Evolutionary conservation across 2,329 filamentous ascomycete species (phyloP).

Genomic region (Aspergillus brunneoviolaceus): DNA sequence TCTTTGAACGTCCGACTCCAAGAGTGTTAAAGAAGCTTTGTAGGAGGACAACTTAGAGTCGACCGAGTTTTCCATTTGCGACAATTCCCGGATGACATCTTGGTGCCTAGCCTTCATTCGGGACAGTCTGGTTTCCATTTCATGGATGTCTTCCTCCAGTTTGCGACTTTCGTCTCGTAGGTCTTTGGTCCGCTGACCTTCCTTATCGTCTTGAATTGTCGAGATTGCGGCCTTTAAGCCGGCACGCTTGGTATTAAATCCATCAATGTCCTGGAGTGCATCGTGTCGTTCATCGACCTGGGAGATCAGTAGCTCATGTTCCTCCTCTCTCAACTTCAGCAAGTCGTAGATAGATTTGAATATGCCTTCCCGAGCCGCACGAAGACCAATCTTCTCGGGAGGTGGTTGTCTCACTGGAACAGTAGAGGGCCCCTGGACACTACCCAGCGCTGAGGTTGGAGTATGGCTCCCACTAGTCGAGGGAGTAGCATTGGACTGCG

Average conservation of each 20-base stretch:
- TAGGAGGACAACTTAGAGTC: constrained; percentile 61
- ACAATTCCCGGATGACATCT: constrained; percentile 53
- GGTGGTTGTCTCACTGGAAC: constrained; percentile 41
- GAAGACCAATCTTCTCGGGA: constrained; percentile 52
- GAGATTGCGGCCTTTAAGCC: constrained; percentile 54
- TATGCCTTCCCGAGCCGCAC: constrained; percentile 56
- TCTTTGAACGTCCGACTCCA: constrained; percentile 54
- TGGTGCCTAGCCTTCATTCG: constrained; percentile 57
- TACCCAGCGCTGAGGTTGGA: constrained; percentile 30
- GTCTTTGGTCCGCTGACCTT: constrained; percentile 44
- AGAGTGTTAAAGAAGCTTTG: constrained; percentile 53
- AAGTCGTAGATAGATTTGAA: constrained; percentile 57
- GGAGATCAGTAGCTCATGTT: constrained; percentile 51
- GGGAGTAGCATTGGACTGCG: constrained; percentile 40
- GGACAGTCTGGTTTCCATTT: constrained; percentile 56
- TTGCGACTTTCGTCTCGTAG: constrained; percentile 52
- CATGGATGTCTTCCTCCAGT: constrained; percentile 57
- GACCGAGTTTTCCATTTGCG: constrained; percentile 56
- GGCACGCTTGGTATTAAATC: constrained; percentile 51
- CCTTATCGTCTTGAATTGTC: constrained; percentile 48
- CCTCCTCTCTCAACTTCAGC: constrained; percentile 56
- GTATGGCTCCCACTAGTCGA: constrained; percentile 48
- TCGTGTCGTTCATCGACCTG: constrained; percentile 47
- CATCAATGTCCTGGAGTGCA: constrained; percentile 52
- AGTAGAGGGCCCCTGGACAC: constrained; percentile 35